These are phyloP conservation scores for Magnolia kwangsiensis DNA, from an alignment of 164 flowering plant genomes.

Conservation along the genomic window DNA sequence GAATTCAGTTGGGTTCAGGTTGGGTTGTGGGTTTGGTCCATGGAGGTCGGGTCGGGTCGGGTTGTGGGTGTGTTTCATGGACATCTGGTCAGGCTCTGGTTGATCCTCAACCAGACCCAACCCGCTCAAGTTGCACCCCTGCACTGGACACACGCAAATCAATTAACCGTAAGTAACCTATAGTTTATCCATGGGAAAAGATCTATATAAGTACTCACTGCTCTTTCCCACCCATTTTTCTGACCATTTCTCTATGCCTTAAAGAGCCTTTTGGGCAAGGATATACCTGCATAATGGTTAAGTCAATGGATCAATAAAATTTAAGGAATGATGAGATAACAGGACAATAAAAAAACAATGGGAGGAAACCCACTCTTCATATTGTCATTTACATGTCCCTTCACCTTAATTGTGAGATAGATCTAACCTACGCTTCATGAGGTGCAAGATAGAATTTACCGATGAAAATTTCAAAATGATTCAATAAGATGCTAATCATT, in stretches of 20 bases:
- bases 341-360: not conserved
- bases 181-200: not conserved
- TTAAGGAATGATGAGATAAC: not conserved
- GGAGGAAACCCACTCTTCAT: not conserved
- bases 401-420: not conserved
- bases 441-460: not conserved
- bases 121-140: too few relatives aligned
- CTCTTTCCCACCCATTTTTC: conserved; percentile 65
- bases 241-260: conserved; percentile 64
- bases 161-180: not conserved
- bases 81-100: too few relatives aligned
- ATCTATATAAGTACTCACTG: conserved; percentile 41
- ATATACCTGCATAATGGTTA: conserved; percentile 44
- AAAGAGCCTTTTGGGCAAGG: conserved; percentile 84
- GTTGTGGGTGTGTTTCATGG: too few relatives aligned
- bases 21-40: too few relatives aligned
- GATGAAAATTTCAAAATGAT: too few relatives aligned
- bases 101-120: too few relatives aligned
- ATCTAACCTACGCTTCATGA: not conserved
- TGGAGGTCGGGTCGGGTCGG: too few relatives aligned
- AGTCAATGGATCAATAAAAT: conserved; percentile 3
- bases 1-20: too few relatives aligned
- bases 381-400: not conserved
- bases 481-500: too few relatives aligned
- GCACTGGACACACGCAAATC: too few relatives aligned